Percentiles rank a stretch among this genome's conserved stretches.
phyloP scores from a whole-genome alignment of 768 basidiomycete species.

The Phaeotremella fagi region DNA sequence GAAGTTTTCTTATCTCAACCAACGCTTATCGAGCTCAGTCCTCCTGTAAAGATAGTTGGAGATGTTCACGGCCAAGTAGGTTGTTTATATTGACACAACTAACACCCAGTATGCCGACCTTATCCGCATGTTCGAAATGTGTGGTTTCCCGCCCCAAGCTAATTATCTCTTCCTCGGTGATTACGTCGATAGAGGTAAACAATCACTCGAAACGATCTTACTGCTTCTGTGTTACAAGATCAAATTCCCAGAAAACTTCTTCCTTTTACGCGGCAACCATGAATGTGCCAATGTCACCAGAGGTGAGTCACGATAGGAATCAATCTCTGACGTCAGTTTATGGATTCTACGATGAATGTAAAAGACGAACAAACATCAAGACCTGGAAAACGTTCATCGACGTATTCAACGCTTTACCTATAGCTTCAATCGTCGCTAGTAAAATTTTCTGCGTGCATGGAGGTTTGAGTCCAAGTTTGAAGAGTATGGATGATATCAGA shows the following conservation, averaged over 20 bases:
- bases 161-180: slow-evolving; percentile 99
- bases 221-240: slow-evolving; percentile 98
- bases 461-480: slow-evolving; percentile 64
- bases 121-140: slow-evolving; percentile 98
- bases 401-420: slow-evolving; percentile 98
- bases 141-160: slow-evolving; percentile 92
- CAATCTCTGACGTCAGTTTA: slow-evolving; percentile 62
- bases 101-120: slow-evolving; percentile 80
- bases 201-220: slow-evolving; percentile 95
- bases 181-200: slow-evolving; percentile 98
- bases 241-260: slow-evolving; percentile 99
- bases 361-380: slow-evolving; percentile 98
- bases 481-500: slow-evolving; percentile 92
- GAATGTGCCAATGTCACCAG: slow-evolving; percentile 99
- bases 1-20: slow-evolving; percentile 96
- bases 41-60: slow-evolving; percentile 98
- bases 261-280: slow-evolving; percentile 93
- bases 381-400: slow-evolving; percentile 99
- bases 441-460: slow-evolving; percentile 99
- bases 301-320: slow-evolving; percentile 58
- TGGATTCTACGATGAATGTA: slow-evolving; percentile 99
- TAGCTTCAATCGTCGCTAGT: slow-evolving; percentile 95
- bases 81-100: background rate
- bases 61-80: slow-evolving; percentile 88
- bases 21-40: slow-evolving; percentile 91